Conservation (phyloP, 768 basidiomycete species). For the Xerocomellus dryophilus region DNA sequence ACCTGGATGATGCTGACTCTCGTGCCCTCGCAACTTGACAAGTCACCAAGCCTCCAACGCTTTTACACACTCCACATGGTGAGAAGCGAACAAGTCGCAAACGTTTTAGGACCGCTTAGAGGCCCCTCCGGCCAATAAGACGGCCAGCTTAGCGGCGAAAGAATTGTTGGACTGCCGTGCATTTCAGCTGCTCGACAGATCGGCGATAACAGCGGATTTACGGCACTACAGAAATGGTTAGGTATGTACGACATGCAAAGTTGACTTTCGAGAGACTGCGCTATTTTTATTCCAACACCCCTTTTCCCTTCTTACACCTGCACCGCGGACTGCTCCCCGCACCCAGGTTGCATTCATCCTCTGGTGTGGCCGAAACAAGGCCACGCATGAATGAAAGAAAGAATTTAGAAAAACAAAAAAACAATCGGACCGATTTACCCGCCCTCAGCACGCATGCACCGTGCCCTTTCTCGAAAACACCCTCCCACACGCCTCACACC, state of each 20-base stretch:
- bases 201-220: too few relatives aligned
- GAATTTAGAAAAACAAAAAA: background rate
- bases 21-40: background rate
- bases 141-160: too few relatives aligned
- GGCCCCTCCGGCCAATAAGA: too few relatives aligned
- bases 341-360: background rate
- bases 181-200: too few relatives aligned
- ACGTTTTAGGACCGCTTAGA: too few relatives aligned
- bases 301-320: too few relatives aligned
- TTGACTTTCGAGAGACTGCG: too few relatives aligned
- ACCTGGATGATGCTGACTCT: too few relatives aligned
- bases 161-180: too few relatives aligned
- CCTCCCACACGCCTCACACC: constrained; percentile 11
- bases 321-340: too few relatives aligned
- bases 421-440: background rate
- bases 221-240: background rate
- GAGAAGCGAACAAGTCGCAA: too few relatives aligned
- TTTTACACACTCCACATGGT: background rate
- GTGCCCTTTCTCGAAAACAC: constrained; percentile 18
- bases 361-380: background rate
- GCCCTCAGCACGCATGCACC: constrained; percentile 5
- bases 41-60: background rate
- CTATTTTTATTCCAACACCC: background rate
- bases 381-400: background rate
- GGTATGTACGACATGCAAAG: too few relatives aligned